Conservation (phyloP, 495 filamentous ascomycete genomes). For the Daldinia concentrica region DNA sequence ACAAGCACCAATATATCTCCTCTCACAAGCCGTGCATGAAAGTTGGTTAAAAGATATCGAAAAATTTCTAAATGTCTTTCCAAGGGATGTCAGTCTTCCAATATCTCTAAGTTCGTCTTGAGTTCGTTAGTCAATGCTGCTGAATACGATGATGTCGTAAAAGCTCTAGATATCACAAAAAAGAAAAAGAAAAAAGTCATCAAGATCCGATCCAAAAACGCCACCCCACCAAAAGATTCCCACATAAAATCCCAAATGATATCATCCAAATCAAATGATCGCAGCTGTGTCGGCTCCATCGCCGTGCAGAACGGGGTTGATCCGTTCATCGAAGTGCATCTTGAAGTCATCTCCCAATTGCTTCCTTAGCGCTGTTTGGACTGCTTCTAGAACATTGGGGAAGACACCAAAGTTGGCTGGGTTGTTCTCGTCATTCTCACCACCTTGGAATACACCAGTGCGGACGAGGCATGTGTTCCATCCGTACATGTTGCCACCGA, state of each 20-base stretch:
- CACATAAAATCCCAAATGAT: not conserved
- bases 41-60: conserved; percentile 14
- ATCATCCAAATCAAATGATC: conserved; percentile 36
- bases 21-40: conserved; percentile 20
- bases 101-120: conserved; percentile 31
- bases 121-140: conserved; percentile 31
- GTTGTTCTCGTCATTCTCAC: conserved; percentile 91
- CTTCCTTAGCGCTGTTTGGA: conserved; percentile 93
- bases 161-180: conserved; percentile 21
- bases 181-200: conserved; percentile 1
- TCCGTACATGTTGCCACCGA: conserved; percentile 82
- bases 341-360: conserved; percentile 71
- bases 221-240: conserved; percentile 16
- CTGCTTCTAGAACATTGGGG: conserved; percentile 82
- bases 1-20: conserved; percentile 24
- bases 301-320: conserved; percentile 72
- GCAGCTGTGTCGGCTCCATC: conserved; percentile 49
- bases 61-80: conserved; percentile 23
- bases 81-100: not conserved
- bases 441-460: conserved; percentile 60
- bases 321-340: conserved; percentile 56
- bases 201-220: conserved; percentile 27
- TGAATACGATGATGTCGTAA: conserved; percentile 24
- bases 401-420: conserved; percentile 94
- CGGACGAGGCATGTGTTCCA: conserved; percentile 89